Evolutionary conservation across 1,284 basidiomycete species (phyloP).

Genomic region (Porogramme epimiltina): DNA sequence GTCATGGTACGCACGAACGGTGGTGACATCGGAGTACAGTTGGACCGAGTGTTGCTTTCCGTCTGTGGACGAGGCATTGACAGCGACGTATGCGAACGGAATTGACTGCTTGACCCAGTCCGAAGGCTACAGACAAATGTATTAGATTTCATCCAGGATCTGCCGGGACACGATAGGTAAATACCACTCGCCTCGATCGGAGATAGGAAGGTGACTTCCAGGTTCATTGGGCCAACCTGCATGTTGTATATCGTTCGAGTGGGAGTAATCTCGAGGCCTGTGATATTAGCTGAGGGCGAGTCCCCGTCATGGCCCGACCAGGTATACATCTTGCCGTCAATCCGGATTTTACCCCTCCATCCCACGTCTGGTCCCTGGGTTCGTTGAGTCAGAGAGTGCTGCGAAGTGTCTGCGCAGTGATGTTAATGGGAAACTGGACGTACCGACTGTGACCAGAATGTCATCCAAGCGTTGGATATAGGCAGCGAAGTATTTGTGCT

Average conservation of each 20-base stretch:
- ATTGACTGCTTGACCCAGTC: conserved; percentile 37
- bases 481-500: not conserved
- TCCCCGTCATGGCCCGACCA: conserved; percentile 17
- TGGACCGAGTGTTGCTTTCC: conserved; percentile 32
- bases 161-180: not conserved
- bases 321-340: conserved; percentile 20
- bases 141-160: too few species aligned
- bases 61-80: conserved; percentile 33
- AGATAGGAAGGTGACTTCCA: conserved; percentile 23
- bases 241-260: conserved; percentile 20
- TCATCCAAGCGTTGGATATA: conserved; percentile 13
- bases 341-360: conserved; percentile 22
- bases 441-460: conserved; percentile 15
- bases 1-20: not conserved
- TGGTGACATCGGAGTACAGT: conserved; percentile 7
- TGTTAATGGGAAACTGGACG: not conserved
- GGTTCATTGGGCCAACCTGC: conserved; percentile 22
- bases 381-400: too few species aligned
- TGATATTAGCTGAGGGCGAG: conserved; percentile 1
- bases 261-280: conserved; percentile 15
- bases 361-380: conserved; percentile 3
- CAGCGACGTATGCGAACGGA: conserved; percentile 35
- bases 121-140: conserved; percentile 19
- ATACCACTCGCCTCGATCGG: conserved; percentile 24
- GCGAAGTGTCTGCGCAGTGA: too few species aligned